Conservation (phyloP, 129 eudicot species). For the Artemisia argyi region DNA sequence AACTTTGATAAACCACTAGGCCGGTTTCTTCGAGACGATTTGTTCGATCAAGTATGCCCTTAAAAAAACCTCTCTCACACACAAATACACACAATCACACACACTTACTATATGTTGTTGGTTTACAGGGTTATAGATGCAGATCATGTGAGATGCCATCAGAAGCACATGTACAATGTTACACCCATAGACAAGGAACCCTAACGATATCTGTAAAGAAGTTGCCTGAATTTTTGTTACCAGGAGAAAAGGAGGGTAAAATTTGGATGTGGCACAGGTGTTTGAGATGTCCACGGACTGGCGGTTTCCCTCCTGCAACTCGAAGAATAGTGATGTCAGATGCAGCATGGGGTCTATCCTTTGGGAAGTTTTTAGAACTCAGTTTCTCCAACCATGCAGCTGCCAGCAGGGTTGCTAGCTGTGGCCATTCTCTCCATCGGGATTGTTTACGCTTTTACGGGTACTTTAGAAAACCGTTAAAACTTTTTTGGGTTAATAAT, state of each 20-base stretch:
- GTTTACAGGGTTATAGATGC: constrained; percentile 71
- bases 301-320: constrained; percentile 96
- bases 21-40: constrained; percentile 80
- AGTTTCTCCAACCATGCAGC: constrained; percentile 99
- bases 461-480: constrained; percentile 35
- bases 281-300: constrained; percentile 78
- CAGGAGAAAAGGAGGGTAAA: constrained; percentile 90
- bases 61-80: too few relatives aligned
- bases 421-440: constrained; percentile 97
- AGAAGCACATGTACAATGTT: constrained; percentile 98
- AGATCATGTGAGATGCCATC: constrained; percentile 88
- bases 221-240: constrained; percentile 74
- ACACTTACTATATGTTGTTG: constrained; percentile 22
- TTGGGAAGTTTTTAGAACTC: constrained; percentile 95
- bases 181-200: constrained; percentile 96
- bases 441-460: constrained; percentile 98
- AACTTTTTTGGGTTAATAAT: background rate
- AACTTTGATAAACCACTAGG: constrained; percentile 94
- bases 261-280: constrained; percentile 99
- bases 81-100: too few relatives aligned
- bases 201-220: constrained; percentile 95
- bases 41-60: constrained; percentile 76
- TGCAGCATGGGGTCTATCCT: constrained; percentile 99
- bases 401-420: constrained; percentile 94
- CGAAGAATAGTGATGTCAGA: constrained; percentile 95